Percentiles rank a stretch among this genome's conserved stretches.
phyloP scores from a whole-genome alignment of 1,139 yeast genomes.

The Magnusiomyces paraingens region DNA sequence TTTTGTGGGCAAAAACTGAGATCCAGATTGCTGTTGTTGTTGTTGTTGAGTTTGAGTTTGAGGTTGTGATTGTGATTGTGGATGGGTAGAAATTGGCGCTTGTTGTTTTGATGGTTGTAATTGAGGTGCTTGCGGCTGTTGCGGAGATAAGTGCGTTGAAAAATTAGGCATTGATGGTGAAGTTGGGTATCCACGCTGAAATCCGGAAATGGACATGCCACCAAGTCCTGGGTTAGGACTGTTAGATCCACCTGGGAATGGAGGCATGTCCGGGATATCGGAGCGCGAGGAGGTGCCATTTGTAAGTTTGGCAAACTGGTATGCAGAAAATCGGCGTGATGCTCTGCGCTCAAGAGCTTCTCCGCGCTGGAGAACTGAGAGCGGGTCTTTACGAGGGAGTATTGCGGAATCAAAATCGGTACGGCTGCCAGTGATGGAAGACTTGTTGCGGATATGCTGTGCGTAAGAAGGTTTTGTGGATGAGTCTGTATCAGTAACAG shows the following conservation, averaged over 20 bases:
- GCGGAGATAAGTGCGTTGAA: too few species aligned
- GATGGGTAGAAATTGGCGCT: too few species aligned
- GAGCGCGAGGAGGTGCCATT: conserved; percentile 30
- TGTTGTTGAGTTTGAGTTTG: neutral
- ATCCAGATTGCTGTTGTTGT: neutral
- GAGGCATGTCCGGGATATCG: conserved; percentile 15
- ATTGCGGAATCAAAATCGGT: neutral
- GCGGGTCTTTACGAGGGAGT: conserved; percentile 42
- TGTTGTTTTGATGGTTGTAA: neutral
- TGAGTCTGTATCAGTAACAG: neutral
- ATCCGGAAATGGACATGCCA: neutral
- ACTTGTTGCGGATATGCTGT: conserved; percentile 2
- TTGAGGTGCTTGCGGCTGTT: neutral
- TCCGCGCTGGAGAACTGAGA: conserved; percentile 71
- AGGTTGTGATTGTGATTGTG: neutral
- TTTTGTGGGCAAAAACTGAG: conserved; percentile 25
- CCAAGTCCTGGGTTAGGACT: neutral
- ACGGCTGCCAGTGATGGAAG: conserved; percentile 2
- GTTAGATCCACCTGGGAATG: conserved; percentile 11
- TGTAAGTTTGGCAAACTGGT: conserved; percentile 77
- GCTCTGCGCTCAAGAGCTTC: conserved; percentile 85
- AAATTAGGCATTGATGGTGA: neutral
- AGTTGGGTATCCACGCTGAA: conserved; percentile 1
- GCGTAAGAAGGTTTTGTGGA: conserved; percentile 1
- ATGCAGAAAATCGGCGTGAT: conserved; percentile 85